Evolutionary conservation across 495 filamentous ascomycete species (phyloP).

Genomic region (Penicillium taxi): DNA sequence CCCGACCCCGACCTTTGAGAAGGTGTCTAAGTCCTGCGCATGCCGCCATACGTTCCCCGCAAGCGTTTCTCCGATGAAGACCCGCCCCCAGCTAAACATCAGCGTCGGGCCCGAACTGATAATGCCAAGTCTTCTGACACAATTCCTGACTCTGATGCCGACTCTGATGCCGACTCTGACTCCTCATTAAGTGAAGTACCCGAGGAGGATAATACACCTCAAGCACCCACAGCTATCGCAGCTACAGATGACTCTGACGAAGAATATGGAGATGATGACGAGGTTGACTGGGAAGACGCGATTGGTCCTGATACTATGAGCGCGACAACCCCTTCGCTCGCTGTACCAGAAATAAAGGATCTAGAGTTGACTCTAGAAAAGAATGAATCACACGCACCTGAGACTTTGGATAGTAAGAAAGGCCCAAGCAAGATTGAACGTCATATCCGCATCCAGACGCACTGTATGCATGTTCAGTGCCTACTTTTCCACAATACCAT

Average conservation of each 20-base stretch:
- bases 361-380: conserved; percentile 69
- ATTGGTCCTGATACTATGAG: conserved; percentile 34
- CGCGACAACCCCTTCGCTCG: conserved; percentile 22
- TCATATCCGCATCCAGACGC: conserved; percentile 64
- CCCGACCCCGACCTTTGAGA: not conserved
- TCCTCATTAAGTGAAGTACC: conserved; percentile 58
- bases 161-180: conserved; percentile 45
- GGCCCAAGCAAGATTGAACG: conserved; percentile 79
- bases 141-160: not conserved
- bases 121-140: conserved; percentile 9
- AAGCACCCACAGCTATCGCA: not conserved
- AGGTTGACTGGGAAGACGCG: conserved; percentile 86
- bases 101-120: conserved; percentile 13
- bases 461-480: conserved; percentile 83
- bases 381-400: conserved; percentile 47
- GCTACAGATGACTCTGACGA: conserved; percentile 46
- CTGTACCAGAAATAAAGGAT: conserved; percentile 40
- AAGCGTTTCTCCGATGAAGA: conserved; percentile 46
- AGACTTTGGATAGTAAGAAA: conserved; percentile 65
- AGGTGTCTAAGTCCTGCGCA: conserved; percentile 15
- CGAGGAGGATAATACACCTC: conserved; percentile 9
- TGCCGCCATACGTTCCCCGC: conserved; percentile 47
- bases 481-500: conserved; percentile 83
- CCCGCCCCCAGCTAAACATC: conserved; percentile 64
- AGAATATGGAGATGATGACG: conserved; percentile 57